Evolutionary conservation across 208 protist genomes (phyloP).

Genomic region (Blechomonas ayalai): DNA sequence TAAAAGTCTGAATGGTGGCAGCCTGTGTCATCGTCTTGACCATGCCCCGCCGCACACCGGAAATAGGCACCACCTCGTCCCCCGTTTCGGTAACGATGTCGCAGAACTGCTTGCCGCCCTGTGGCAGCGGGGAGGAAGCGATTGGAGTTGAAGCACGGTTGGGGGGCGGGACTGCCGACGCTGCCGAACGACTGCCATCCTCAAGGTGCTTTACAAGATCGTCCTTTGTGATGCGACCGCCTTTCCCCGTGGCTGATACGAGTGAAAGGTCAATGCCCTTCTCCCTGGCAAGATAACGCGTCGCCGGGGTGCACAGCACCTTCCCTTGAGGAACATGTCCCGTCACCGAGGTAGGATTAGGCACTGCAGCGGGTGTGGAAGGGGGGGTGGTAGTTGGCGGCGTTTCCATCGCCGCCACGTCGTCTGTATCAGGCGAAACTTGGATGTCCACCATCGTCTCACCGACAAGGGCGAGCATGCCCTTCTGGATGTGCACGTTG

Average conservation of each 20-base stretch:
- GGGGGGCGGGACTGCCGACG: background rate
- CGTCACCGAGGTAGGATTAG: background rate
- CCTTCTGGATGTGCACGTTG: slow-evolving; percentile 70
- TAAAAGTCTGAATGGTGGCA: slow-evolving; percentile 83
- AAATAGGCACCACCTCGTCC: slow-evolving; percentile 32
- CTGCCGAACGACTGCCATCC: background rate
- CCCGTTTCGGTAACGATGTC: slow-evolving; percentile 1
- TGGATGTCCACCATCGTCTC: slow-evolving; percentile 85
- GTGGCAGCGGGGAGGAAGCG: slow-evolving; percentile 1
- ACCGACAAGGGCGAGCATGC: slow-evolving; percentile 81
- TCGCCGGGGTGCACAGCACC: slow-evolving; percentile 87
- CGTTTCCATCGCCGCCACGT: slow-evolving; percentile 1
- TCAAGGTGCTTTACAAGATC: slow-evolving; percentile 51
- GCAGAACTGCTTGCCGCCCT: slow-evolving; percentile 4
- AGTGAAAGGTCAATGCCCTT: slow-evolving; percentile 67
- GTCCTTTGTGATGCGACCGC: slow-evolving; percentile 90
- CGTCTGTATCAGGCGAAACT: too few relatives aligned
- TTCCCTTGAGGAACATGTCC: slow-evolving; percentile 42
- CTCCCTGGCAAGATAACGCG: slow-evolving; percentile 79
- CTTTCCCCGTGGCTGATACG: slow-evolving; percentile 56
- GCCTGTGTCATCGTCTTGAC: slow-evolving; percentile 91
- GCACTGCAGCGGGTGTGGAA: slow-evolving; percentile 2
- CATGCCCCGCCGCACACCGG: slow-evolving; percentile 75
- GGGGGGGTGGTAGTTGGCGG: slow-evolving; percentile 3
- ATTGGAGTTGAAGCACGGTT: background rate